Conservation (phyloP, 768 basidiomycete genomes). For the Amanita molliuscula region DNA sequence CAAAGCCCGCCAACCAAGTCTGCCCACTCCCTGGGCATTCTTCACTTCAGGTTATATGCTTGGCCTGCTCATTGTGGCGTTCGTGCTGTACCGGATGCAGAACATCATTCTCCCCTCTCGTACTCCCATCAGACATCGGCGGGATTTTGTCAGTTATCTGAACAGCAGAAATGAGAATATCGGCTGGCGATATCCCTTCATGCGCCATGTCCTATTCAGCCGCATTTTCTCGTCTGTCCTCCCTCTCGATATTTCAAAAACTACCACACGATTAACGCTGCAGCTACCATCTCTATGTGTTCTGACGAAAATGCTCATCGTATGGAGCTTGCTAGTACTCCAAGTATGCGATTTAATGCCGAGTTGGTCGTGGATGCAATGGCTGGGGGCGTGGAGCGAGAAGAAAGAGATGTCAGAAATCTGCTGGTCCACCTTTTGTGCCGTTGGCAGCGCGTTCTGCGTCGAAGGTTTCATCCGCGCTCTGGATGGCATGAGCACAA, state of each 20-base stretch:
- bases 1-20: slow-evolving; percentile 9
- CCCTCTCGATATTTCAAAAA: slow-evolving; percentile 54
- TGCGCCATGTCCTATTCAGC: slow-evolving; percentile 14
- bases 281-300: slow-evolving; percentile 58
- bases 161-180: not conserved
- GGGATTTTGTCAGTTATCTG: not conserved
- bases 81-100: slow-evolving; percentile 68
- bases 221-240: slow-evolving; percentile 32
- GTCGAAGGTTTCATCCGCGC: slow-evolving; percentile 60
- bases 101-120: slow-evolving; percentile 67
- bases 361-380: not conserved
- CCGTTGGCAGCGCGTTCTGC: slow-evolving; percentile 55
- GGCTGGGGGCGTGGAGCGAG: slow-evolving; percentile 35
- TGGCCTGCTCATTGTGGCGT: slow-evolving; percentile 54
- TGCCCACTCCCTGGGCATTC: slow-evolving; percentile 64
- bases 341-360: slow-evolving; percentile 42
- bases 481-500: slow-evolving; percentile 47
- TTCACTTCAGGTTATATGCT: slow-evolving; percentile 65
- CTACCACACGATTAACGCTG: slow-evolving; percentile 44
- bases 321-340: slow-evolving; percentile 50
- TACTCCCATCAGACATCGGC: slow-evolving; percentile 12
- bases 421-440: slow-evolving; percentile 66
- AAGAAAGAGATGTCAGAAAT: slow-evolving; percentile 47
- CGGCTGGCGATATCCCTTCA: slow-evolving; percentile 13
- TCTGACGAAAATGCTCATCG: slow-evolving; percentile 40